Evolutionary conservation across 805 yeast species (phyloP).

Genomic region (Millerozyma acaciae): DNA sequence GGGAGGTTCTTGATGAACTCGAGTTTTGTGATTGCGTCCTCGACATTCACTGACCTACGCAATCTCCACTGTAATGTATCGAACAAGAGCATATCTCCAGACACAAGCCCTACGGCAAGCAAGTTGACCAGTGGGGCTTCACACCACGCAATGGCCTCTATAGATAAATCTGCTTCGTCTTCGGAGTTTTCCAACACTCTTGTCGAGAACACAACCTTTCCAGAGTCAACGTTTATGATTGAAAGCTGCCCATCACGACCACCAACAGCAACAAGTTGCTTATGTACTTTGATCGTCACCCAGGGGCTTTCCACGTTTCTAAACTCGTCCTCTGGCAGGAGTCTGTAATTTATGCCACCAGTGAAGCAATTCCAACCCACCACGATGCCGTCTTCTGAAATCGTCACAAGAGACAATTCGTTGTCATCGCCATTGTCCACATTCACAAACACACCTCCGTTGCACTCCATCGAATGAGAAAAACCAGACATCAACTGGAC

Average conservation of each 20-base stretch:
- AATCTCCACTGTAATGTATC: slow-evolving; percentile 86
- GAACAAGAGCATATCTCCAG: slow-evolving; percentile 79
- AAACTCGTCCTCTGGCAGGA: slow-evolving; percentile 57
- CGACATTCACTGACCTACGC: slow-evolving; percentile 63
- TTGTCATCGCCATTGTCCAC: slow-evolving; percentile 49
- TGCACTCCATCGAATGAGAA: slow-evolving; percentile 76
- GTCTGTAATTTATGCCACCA: slow-evolving; percentile 62
- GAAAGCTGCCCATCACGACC: slow-evolving; percentile 84
- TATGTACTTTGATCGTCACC: slow-evolving; percentile 65
- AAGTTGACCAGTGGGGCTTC: slow-evolving; percentile 45
- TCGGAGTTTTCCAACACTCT: slow-evolving; percentile 57
- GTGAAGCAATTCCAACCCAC: slow-evolving; percentile 89
- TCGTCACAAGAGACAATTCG: slow-evolving; percentile 62
- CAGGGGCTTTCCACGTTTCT: slow-evolving; percentile 81
- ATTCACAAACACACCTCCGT: slow-evolving; percentile 72
- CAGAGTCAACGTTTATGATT: slow-evolving; percentile 72
- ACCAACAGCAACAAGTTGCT: slow-evolving; percentile 68
- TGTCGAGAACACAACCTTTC: slow-evolving; percentile 62
- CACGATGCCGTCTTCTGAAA: slow-evolving; percentile 81
- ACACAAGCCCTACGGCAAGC: slow-evolving; percentile 84
- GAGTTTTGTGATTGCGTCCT: slow-evolving; percentile 83
- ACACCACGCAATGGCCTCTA: slow-evolving; percentile 76
- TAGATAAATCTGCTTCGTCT: slow-evolving; percentile 41
- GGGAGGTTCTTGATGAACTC: slow-evolving; percentile 60
- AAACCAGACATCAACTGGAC: slow-evolving; percentile 76